Conservation (phyloP, 176 grass and related monocot species). For the Musa schizocarpa region DNA sequence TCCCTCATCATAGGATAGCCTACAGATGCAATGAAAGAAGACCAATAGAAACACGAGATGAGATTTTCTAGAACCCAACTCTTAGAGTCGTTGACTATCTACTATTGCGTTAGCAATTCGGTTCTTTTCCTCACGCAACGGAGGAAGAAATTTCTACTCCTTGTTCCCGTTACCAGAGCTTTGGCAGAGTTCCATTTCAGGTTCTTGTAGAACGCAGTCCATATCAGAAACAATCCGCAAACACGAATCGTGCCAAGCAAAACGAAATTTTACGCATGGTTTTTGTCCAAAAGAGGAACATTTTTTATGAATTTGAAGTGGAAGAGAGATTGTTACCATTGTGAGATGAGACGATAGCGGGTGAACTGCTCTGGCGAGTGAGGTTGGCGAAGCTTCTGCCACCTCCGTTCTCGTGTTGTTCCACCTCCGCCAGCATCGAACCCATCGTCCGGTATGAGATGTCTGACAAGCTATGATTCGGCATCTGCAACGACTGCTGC, state of each 20-base stretch:
- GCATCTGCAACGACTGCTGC: slow-evolving; percentile 1
- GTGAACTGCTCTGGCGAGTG: slow-evolving; percentile 83
- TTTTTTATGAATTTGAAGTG: not conserved
- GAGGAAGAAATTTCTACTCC: too few relatives aligned
- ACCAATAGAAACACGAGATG: not conserved
- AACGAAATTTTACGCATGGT: not conserved
- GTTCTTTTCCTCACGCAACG: too few relatives aligned
- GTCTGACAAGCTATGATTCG: not conserved
- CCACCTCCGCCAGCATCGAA: slow-evolving; percentile 32
- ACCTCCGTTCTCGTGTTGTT: slow-evolving; percentile 19
- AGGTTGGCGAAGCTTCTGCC: slow-evolving; percentile 17
- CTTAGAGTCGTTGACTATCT: not conserved
- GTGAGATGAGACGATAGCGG: slow-evolving; percentile 62
- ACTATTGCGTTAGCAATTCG: too few relatives aligned
- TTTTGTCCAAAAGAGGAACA: not conserved
- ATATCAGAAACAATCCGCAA: not conserved
- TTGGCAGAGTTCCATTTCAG: not conserved
- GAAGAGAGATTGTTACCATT: slow-evolving; percentile 38
- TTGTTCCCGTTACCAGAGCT: not conserved
- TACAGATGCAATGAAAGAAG: not conserved
- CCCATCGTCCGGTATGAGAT: not conserved
- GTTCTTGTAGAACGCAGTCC: not conserved
- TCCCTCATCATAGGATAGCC: slow-evolving; percentile 1
- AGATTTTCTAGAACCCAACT: not conserved
- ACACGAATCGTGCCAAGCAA: not conserved